Conservation (phyloP, 257 asterid genomes). For the Gentiana macrophylla region DNA sequence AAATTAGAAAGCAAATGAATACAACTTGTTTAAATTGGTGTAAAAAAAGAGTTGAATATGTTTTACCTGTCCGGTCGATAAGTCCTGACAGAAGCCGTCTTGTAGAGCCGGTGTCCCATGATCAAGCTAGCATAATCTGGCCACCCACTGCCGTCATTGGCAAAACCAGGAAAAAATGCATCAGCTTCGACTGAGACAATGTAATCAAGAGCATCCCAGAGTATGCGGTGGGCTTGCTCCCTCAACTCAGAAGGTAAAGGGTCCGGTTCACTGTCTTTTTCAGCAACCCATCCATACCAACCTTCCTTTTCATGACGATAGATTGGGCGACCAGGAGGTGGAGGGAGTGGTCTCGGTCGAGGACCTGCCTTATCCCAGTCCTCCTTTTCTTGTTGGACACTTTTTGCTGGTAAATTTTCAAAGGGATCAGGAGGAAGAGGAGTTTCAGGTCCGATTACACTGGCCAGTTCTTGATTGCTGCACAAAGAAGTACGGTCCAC, state of each 20-base stretch:
- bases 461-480: conserved; percentile 63
- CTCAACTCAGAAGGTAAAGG: conserved; percentile 64
- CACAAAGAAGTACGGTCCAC: conserved; percentile 96
- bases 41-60: background rate
- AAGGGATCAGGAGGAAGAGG: conserved; percentile 44
- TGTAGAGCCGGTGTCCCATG: conserved; percentile 89
- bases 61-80: conserved; percentile 85
- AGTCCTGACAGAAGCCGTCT: conserved; percentile 72
- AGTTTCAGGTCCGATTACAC: conserved; percentile 59
- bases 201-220: conserved; percentile 96
- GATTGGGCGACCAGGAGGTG: conserved; percentile 91
- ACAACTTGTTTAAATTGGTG: background rate
- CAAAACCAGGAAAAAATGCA: conserved; percentile 91
- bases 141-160: conserved; percentile 75
- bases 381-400: conserved; percentile 50
- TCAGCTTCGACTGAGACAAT: conserved; percentile 89
- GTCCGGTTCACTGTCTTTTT: conserved; percentile 74
- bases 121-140: conserved; percentile 88
- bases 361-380: conserved; percentile 98
- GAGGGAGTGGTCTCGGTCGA: conserved; percentile 98
- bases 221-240: conserved; percentile 78
- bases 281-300: conserved; percentile 95
- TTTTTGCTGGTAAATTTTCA: conserved; percentile 46
- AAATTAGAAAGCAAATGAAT: background rate
- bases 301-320: conserved; percentile 95